These are phyloP conservation scores for Fusarium nodosum DNA, from an alignment of 2,329 filamentous ascomycete genomes.

Conservation along the genomic window DNA sequence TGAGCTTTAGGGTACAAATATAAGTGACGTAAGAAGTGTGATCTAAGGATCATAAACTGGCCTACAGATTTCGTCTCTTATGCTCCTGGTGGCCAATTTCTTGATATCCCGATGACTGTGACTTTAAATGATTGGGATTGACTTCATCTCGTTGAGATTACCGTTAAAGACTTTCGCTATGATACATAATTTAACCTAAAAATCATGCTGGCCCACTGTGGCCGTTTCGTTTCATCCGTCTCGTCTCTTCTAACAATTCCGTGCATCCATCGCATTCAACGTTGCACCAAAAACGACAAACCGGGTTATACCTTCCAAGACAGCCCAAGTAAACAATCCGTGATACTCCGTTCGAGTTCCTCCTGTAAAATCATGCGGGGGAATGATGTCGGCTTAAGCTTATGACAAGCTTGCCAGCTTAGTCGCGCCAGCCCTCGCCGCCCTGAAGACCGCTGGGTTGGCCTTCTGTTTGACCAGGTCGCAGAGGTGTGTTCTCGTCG, in stretches of 20 bases:
- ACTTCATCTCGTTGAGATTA: constrained; percentile 23
- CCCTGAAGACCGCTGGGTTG: constrained; percentile 58
- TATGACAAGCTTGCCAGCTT: constrained; percentile 10
- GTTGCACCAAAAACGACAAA: constrained; percentile 6
- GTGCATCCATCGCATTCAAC: constrained; percentile 8
- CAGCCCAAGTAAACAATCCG: constrained; percentile 39
- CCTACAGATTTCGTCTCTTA: no score
- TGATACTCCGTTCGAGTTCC: constrained; percentile 39
- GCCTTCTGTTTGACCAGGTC: constrained; percentile 49
- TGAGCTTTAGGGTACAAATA: no score
- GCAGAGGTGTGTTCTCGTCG: constrained; percentile 54
- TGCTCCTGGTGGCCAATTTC: no score
- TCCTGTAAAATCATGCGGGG: constrained; percentile 22
- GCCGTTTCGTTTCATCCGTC: constrained; percentile 1
- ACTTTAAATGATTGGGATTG: constrained; percentile 5
- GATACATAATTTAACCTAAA: constrained; percentile 21
- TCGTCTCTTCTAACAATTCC: constrained; percentile 29
- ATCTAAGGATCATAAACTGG: no score
- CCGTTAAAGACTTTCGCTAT: constrained; percentile 22
- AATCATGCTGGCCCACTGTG: neutral
- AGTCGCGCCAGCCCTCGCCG: constrained; percentile 64
- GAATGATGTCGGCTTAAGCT: constrained; percentile 9
- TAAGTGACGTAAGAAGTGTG: no score
- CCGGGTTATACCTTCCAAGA: constrained; percentile 21
- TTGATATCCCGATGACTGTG: neutral